Evolutionary conservation across 306 rosid genomes (phyloP).

Genomic region (Glycine latifolia): DNA sequence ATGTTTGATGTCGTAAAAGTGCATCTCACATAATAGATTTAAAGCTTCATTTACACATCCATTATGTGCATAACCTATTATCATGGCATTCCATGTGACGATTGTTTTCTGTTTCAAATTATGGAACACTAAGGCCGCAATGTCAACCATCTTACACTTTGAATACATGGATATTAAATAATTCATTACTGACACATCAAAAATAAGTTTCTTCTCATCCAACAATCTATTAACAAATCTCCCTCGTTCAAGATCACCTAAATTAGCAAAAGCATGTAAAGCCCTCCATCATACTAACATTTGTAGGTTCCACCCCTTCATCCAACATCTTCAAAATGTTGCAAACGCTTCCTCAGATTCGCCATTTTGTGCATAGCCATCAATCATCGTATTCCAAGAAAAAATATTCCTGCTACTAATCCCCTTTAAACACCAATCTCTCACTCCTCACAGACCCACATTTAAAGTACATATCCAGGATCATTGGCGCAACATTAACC

Average conservation of each 20-base stretch:
- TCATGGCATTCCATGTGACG: constrained; percentile 94
- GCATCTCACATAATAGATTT: constrained; percentile 71
- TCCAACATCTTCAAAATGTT: constrained; percentile 72
- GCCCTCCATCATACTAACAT: constrained; percentile 80
- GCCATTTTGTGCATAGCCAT: constrained; percentile 74
- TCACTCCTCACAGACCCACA: constrained; percentile 69
- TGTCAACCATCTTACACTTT: constrained; percentile 77
- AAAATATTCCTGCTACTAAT: constrained; percentile 75
- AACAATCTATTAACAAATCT: constrained; percentile 63
- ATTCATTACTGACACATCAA: constrained; percentile 73
- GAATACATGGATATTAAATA: constrained; percentile 94
- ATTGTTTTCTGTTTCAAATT: constrained; percentile 63
- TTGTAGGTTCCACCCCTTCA: constrained; percentile 71
- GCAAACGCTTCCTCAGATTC: constrained; percentile 70
- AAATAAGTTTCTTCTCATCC: constrained; percentile 59
- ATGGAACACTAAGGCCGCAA: constrained; percentile 69
- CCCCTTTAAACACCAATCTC: constrained; percentile 62
- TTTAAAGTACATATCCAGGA: constrained; percentile 84
- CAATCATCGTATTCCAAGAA: constrained; percentile 91
- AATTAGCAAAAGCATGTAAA: constrained; percentile 82
- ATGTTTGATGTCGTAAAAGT: constrained; percentile 60
- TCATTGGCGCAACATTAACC: constrained; percentile 71
- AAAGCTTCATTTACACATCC: constrained; percentile 71
- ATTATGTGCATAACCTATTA: constrained; percentile 88
- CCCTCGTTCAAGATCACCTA: constrained; percentile 76